Evolutionary conservation across 495 filamentous ascomycete species (phyloP), one percentile per base, ranked within the genome.

Genomic region (Rostrohypoxylon terebratum): DNA sequence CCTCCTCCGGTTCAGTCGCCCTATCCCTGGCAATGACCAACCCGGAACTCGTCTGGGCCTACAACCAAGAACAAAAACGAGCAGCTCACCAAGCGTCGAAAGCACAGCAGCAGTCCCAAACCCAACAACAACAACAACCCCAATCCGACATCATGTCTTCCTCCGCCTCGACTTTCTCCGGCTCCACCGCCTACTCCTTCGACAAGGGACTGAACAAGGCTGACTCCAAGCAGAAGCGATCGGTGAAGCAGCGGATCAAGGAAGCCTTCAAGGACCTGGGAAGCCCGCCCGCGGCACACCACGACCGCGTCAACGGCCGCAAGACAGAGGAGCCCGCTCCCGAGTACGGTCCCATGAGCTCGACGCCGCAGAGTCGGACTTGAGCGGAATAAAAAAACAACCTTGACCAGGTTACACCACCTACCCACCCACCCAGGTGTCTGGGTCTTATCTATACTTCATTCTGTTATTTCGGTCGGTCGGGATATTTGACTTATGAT

Each of bases 11-110:
- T 25, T 50, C 63, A 54, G 63, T 68, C 68, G 67, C 75, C n/a
- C 47, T 65, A 16, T 64, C 74, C n/a, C 11, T 74, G 18, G 66
- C 71, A n/a, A 77, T 69, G 13, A 77, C 71, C 0, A 74, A 77
- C 60, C 71, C 68, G 4, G 68, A 55, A 16, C 68, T 75, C 38
- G 40, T 75, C 55, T 75, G 75, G 72, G 28, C 66, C 3, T 31
- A 71, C 23, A 55, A 71, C 0, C 58, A 69, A 48, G 72, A 77
- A 18, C 65, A 77, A 11, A 77, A 77, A 33, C 59, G 59, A n/a
- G 14, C 51, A 7, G 18, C 33, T 23, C 36, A 6, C 31, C 66
- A 51, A 21, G 13, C 67, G 3, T 45, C 67, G 5, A 44, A 25
- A 34, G 13, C 53, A 18, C 47, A 23, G 31, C 21, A 18, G 8